These are phyloP conservation scores for Panicum virgatum DNA, from an alignment of 202 grass and related monocot genomes.

Conservation along the genomic window DNA sequence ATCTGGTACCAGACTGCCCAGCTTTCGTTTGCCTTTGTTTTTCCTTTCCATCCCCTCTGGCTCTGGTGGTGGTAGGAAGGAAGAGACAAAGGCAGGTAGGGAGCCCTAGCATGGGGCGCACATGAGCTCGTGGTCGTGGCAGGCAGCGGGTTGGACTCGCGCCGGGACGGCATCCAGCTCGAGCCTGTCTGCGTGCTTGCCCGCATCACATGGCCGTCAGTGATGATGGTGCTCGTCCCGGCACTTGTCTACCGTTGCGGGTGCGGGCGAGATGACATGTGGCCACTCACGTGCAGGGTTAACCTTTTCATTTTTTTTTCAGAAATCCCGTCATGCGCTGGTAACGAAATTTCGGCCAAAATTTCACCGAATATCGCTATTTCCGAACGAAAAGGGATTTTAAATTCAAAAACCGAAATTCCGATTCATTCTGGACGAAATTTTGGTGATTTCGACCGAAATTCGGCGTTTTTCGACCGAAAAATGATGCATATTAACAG, in stretches of 20 bases:
- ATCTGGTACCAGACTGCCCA: not conserved
- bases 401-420: too few relatives aligned
- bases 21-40: not conserved
- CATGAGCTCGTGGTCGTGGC: conserved; percentile 1
- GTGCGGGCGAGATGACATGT: not conserved
- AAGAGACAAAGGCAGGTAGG: not conserved
- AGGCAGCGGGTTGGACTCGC: not conserved
- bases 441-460: too few relatives aligned
- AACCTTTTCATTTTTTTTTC: too few relatives aligned
- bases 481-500: too few relatives aligned
- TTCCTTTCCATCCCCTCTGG: not conserved
- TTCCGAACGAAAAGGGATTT: too few relatives aligned
- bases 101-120: not conserved
- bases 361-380: too few relatives aligned
- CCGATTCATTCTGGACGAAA: too few relatives aligned
- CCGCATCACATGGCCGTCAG: not conserved
- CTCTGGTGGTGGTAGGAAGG: not conserved
- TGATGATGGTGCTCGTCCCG: not conserved
- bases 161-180: too few relatives aligned
- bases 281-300: not conserved
- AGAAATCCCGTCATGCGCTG: too few relatives aligned
- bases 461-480: too few relatives aligned
- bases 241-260: too few relatives aligned
- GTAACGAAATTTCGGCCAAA: too few relatives aligned
- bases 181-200: not conserved